Evolutionary conservation across 257 asterid species (phyloP).

Genomic region (Buddleja alternifolia): DNA sequence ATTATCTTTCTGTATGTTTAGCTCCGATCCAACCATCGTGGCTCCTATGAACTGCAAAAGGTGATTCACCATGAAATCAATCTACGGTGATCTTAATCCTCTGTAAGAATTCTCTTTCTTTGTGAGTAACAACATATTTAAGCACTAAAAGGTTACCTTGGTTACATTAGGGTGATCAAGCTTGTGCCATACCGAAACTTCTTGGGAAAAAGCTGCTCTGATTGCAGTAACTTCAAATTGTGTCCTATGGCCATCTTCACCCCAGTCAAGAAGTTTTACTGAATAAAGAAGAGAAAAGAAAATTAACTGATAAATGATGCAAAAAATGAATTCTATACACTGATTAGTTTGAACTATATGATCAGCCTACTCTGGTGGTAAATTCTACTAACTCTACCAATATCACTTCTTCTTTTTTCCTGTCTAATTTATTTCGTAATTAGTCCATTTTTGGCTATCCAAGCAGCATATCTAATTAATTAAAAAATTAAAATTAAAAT

Average conservation of each 20-base stretch:
- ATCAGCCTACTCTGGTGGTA: neutral
- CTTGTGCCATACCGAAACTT: slow-evolving; percentile 90
- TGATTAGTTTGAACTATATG: neutral
- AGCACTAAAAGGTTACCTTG: slow-evolving; percentile 50
- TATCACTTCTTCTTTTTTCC: neutral
- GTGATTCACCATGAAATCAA: slow-evolving; percentile 1
- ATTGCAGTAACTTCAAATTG: slow-evolving; percentile 66
- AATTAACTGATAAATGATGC: neutral
- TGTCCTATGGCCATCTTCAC: slow-evolving; percentile 77
- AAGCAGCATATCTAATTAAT: too few species aligned
- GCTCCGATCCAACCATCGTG: slow-evolving; percentile 62
- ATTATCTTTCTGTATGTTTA: slow-evolving; percentile 60
- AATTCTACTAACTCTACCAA: neutral
- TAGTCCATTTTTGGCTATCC: too few species aligned
- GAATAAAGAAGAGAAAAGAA: neutral
- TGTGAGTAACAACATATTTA: neutral
- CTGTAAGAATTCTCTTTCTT: too few species aligned
- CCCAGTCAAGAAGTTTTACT: slow-evolving; percentile 93
- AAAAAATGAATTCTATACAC: neutral
- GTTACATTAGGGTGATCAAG: slow-evolving; percentile 93
- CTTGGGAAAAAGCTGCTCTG: slow-evolving; percentile 79
- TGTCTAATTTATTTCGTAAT: neutral
- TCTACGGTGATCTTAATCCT: neutral
- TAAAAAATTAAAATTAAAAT: too few species aligned
- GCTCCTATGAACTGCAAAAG: slow-evolving; percentile 79